Base-by-base conservation (phyloP, 2,329 filamentous ascomycete genomes). In the Colletotrichum liriopes region DNA sequence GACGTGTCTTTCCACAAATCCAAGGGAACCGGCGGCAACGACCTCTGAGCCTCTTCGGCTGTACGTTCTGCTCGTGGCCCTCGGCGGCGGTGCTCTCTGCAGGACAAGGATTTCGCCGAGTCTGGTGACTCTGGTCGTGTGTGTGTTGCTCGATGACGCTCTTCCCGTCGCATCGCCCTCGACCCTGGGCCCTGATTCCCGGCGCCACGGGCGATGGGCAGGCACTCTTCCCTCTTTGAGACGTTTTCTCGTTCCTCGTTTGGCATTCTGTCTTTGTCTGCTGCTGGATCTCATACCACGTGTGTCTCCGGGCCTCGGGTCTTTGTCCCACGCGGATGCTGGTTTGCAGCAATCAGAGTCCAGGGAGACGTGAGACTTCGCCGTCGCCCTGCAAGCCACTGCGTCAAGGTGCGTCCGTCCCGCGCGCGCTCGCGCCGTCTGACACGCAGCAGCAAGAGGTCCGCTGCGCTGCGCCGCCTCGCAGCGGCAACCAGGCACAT, bases 81-180 rank as follows among this genome's bases (percentile, higher is more conserved):
- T 35, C 32, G 12, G 39, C 29, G 54, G 37, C 59, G 54, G 41
- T 41, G 54, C 54, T 29, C 1, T 11, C 1, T 11, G 54, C 35
- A 26, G 47, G 20, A 26, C 51, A 35, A 54, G 32, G 52, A 65
- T 52, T 20, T 35, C 32, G 20, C 41, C 52, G 11, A 37, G 32
- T 59, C 67, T 51, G 61, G 43, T 65, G 11, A 37, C 23, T 59
- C 67, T 51, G 61, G 43, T 65, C 20, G 58, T 47, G 29, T 32
- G 29, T 4, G 29, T 4, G 29, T 32, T 32, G 29, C 23, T 41
- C 54, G 55, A 61, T 49, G 62, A 71, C 41, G 62, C 67, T 66
- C 9, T 55, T 54, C n/a, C 67, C 37, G 67, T 66, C 62, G 67
- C 54, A 70, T 66, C 54, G 52, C 29, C 62, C 63, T 58, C 51